A percentile compares a stretch with the other conserved stretches of the same genome.
Conservation (phyloP, 139 green algal species). For the Spirogloea muscicola region DNA sequence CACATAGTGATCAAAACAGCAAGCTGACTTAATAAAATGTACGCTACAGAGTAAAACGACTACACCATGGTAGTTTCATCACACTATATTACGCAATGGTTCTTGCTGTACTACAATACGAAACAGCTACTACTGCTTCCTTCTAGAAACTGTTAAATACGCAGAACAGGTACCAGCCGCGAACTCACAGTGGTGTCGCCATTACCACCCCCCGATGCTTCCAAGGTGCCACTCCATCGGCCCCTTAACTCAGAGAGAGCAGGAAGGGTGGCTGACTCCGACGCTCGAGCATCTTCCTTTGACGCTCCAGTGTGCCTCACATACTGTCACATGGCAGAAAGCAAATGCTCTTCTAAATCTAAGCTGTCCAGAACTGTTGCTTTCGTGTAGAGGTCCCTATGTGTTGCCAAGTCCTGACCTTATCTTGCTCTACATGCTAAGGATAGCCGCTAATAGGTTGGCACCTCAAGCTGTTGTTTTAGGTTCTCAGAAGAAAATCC, state of each 20-base stretch:
- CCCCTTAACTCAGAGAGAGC: slow-evolving; percentile 42
- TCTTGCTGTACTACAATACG: background rate
- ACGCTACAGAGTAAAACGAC: too few relatives aligned
- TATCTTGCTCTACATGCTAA: background rate
- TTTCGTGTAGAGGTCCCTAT: background rate
- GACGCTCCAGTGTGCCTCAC: slow-evolving; percentile 1
- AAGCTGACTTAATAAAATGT: background rate
- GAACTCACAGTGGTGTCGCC: slow-evolving; percentile 25
- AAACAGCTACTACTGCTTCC: background rate
- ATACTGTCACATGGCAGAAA: slow-evolving; percentile 5
- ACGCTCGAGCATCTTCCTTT: background rate
- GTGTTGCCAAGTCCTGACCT: background rate
- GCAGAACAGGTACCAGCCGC: background rate
- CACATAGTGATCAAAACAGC: background rate
- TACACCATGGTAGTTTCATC: too few relatives aligned
- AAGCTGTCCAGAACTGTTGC: background rate
- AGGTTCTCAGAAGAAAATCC: slow-evolving; percentile 30
- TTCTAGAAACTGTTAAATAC: background rate
- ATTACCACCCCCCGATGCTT: slow-evolving; percentile 40
- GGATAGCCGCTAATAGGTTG: background rate
- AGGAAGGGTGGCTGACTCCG: slow-evolving; percentile 22
- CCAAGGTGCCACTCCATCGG: slow-evolving; percentile 41
- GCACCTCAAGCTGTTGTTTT: slow-evolving; percentile 34
- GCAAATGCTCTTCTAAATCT: background rate
- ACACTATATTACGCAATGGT: background rate